phyloP scores from a whole-genome alignment of 208 protist species.

The Naegleria fowleri region DNA sequence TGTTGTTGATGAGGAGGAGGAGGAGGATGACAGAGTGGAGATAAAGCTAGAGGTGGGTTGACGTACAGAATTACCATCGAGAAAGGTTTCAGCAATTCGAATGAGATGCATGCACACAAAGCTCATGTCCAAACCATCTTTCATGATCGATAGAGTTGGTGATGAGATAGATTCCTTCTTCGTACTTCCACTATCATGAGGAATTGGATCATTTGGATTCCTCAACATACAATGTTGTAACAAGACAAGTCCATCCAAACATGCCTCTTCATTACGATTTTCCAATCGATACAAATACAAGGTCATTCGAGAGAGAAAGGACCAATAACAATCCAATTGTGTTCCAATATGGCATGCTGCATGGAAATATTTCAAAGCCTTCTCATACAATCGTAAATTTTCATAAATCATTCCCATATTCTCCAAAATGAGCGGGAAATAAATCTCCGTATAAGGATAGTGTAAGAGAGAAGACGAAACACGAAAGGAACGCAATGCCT shows the following conservation, averaged over 20 bases:
- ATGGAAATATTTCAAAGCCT: not conserved
- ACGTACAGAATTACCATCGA: not conserved
- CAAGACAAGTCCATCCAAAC: not conserved
- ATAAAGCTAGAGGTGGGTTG: too few species aligned
- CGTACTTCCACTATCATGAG: too few species aligned
- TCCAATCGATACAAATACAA: not conserved
- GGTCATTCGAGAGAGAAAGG: not conserved
- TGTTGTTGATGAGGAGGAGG: too few species aligned
- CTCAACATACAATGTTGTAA: not conserved
- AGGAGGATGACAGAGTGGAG: too few species aligned
- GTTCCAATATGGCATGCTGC: not conserved
- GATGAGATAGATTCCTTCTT: too few species aligned
- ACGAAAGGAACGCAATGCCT: not conserved
- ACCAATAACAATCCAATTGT: not conserved
- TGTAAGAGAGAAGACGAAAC: not conserved
- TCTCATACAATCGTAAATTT: not conserved
- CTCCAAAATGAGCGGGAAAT: not conserved
- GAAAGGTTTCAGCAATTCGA: not conserved
- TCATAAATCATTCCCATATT: constrained; percentile 15
- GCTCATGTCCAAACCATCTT: not conserved
- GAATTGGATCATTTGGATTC: not conserved
- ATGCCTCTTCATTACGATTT: not conserved
- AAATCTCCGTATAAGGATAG: not conserved
- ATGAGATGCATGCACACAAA: not conserved
- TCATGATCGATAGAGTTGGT: too few species aligned